A percentile compares a stretch with the other conserved stretches of the same genome.
Evolutionary conservation across 2,329 filamentous ascomycete genomes (phyloP).

Genomic region (Exutisphaerella laricina): DNA sequence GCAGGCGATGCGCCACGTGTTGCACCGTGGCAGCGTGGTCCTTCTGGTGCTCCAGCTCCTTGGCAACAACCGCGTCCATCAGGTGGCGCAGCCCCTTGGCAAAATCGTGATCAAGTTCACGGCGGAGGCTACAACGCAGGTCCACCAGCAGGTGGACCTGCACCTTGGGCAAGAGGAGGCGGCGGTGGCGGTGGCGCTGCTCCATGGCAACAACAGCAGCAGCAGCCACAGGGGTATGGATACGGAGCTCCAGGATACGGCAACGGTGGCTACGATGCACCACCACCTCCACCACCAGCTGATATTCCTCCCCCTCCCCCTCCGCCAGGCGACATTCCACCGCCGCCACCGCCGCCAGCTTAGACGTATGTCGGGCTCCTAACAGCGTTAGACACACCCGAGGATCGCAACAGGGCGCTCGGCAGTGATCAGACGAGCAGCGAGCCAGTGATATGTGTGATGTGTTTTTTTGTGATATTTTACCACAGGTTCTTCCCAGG

Average conservation of each 20-base stretch:
- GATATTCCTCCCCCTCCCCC: constrained; percentile 58
- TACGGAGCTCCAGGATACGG: constrained; percentile 5
- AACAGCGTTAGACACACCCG: too few species aligned
- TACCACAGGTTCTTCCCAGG: too few species aligned
- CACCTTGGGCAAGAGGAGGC: constrained; percentile 20
- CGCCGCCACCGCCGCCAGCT: constrained; percentile 57
- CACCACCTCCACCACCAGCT: constrained; percentile 49
- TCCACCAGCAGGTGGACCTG: constrained; percentile 15
- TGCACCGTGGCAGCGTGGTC: constrained; percentile 27
- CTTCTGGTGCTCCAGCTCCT: constrained; percentile 32
- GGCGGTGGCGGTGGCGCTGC: constrained; percentile 23
- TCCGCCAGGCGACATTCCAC: constrained; percentile 57
- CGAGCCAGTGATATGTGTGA: too few species aligned
- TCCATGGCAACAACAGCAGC: constrained; percentile 28
- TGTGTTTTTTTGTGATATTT: too few species aligned
- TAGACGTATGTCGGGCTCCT: too few species aligned
- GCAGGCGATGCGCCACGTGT: constrained; percentile 52
- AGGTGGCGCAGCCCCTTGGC: constrained; percentile 36
- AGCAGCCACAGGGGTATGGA: not conserved
- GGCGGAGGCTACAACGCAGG: constrained; percentile 23
- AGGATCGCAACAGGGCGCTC: too few species aligned
- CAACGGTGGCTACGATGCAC: constrained; percentile 18
- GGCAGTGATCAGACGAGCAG: too few species aligned
- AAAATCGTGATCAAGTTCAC: constrained; percentile 20
- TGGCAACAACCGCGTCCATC: constrained; percentile 31